A percentile compares a stretch with the other conserved stretches of the same genome.
Evolutionary conservation across 2,329 filamentous ascomycete genomes (phyloP).

Genomic region (Xylaria sp.): DNA sequence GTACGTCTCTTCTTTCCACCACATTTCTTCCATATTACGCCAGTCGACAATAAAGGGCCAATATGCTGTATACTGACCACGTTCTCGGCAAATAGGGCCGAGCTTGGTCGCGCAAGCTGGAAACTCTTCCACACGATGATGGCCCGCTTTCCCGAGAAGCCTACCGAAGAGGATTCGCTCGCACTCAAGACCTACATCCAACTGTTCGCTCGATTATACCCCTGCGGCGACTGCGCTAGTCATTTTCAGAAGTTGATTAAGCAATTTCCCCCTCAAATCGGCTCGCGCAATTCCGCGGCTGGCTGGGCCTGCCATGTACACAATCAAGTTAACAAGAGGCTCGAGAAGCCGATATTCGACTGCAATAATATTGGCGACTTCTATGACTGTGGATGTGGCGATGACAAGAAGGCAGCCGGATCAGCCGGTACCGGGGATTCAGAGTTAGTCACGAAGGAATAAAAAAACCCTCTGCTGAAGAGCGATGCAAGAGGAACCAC

Average conservation of each 20-base stretch:
- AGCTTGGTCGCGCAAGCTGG: constrained; percentile 76
- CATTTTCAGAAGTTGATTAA: constrained; percentile 73
- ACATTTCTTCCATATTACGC: background rate
- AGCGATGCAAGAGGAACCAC: background rate
- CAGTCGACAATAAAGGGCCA: constrained; percentile 13
- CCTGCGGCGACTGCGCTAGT: constrained; percentile 74
- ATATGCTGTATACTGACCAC: constrained; percentile 19
- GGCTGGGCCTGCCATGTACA: constrained; percentile 77
- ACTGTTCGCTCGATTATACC: constrained; percentile 75
- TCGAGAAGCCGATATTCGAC: constrained; percentile 72
- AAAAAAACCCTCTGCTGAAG: constrained; percentile 31
- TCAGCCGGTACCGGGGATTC: constrained; percentile 45
- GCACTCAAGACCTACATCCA: constrained; percentile 73
- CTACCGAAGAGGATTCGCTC: constrained; percentile 69
- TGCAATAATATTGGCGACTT: constrained; percentile 76
- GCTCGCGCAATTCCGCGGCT: constrained; percentile 70
- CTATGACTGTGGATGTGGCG: constrained; percentile 77
- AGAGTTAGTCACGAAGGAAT: constrained; percentile 48
- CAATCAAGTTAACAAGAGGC: constrained; percentile 73
- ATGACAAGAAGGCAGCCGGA: constrained; percentile 59
- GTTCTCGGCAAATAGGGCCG: constrained; percentile 57
- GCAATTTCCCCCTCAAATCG: constrained; percentile 73
- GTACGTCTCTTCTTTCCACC: constrained; percentile 55
- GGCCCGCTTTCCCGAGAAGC: constrained; percentile 74
- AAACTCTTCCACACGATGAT: constrained; percentile 78